These are phyloP conservation scores for Brassica carinata DNA, from an alignment of 345 rosid genomes.

Conservation along the genomic window DNA sequence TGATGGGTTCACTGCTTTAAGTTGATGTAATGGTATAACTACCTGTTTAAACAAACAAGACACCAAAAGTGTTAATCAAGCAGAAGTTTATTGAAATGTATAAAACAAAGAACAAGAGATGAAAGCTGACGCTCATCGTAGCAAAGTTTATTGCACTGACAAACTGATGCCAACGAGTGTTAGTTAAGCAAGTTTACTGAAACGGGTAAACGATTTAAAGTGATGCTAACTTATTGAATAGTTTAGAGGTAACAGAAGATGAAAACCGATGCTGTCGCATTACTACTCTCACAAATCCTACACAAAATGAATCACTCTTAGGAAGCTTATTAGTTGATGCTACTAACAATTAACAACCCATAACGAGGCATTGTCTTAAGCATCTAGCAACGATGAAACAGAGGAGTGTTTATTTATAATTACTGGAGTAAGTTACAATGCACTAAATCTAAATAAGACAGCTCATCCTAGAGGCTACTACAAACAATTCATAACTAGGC, in stretches of 20 bases:
- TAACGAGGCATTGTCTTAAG: neutral
- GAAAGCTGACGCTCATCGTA: neutral
- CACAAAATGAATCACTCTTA: neutral
- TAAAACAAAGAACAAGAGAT: neutral
- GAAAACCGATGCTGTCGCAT: neutral
- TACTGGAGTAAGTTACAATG: neutral
- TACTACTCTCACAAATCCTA: neutral
- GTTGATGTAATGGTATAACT: conserved; percentile 63
- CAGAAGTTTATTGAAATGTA: neutral
- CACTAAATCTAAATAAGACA: neutral
- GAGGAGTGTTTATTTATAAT: neutral
- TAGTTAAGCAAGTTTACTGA: neutral
- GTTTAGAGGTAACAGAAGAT: neutral
- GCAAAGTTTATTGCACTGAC: neutral
- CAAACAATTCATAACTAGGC: neutral
- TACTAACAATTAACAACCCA: neutral
- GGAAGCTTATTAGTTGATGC: neutral
- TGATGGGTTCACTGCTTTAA: conserved; percentile 66
- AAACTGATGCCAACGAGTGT: neutral
- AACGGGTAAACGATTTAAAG: neutral
- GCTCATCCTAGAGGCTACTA: neutral
- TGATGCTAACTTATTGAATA: neutral
- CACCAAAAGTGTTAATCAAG: neutral
- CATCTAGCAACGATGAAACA: neutral
- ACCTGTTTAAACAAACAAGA: conserved; percentile 46